Evolutionary conservation across 768 basidiomycete species (phyloP).

Genomic region (Coprinopsis cinerea): DNA sequence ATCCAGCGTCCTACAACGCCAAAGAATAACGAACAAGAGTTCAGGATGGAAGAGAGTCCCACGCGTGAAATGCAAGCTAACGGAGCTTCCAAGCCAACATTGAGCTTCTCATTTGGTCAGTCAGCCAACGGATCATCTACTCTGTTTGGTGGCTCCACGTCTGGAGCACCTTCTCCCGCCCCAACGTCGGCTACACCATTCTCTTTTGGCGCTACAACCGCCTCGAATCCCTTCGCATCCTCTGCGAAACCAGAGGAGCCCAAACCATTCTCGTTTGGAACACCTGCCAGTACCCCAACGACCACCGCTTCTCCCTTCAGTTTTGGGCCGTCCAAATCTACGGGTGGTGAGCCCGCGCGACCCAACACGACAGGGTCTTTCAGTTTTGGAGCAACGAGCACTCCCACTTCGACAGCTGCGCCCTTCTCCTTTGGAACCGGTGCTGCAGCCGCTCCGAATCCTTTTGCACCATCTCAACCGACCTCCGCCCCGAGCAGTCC

Average conservation of each 20-base stretch:
- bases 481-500: conserved; percentile 53
- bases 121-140: conserved; percentile 18
- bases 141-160: conserved; percentile 25
- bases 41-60: conserved; percentile 81
- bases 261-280: conserved; percentile 46
- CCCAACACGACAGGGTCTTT: conserved; percentile 33
- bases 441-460: conserved; percentile 24
- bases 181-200: conserved; percentile 26
- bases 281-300: conserved; percentile 26
- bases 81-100: conserved; percentile 32
- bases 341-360: conserved; percentile 1
- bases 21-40: conserved; percentile 54
- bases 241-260: conserved; percentile 42
- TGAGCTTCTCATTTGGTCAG: conserved; percentile 43
- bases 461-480: conserved; percentile 37
- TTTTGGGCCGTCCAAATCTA: conserved; percentile 8
- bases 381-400: conserved; percentile 37
- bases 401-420: conserved; percentile 32
- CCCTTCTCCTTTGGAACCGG: conserved; percentile 33
- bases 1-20: conserved; percentile 60
- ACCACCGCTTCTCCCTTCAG: conserved; percentile 17
- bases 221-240: conserved; percentile 42
- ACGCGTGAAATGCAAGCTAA: conserved; percentile 52
- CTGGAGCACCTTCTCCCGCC: conserved; percentile 16
- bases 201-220: conserved; percentile 33